Evolutionary conservation across 1,139 yeast species (phyloP).

Genomic region (Taiozyma sp.): DNA sequence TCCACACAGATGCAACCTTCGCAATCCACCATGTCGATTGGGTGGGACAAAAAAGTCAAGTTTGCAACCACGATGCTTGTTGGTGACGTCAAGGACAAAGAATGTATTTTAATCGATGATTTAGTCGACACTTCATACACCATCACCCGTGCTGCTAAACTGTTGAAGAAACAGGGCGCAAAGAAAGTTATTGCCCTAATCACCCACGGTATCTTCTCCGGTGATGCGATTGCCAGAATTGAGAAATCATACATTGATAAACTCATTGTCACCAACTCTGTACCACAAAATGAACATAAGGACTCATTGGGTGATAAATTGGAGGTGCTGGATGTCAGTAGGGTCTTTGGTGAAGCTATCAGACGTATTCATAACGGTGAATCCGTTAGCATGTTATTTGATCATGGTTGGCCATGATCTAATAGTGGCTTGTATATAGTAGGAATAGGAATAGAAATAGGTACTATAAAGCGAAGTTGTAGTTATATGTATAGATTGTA

Average conservation of each 20-base stretch:
- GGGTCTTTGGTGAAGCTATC: slow-evolving; percentile 89
- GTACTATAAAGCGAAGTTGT: too few relatives aligned
- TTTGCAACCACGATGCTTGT: slow-evolving; percentile 83
- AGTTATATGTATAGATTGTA: too few relatives aligned
- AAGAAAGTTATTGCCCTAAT: slow-evolving; percentile 78
- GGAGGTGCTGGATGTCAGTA: slow-evolving; percentile 82
- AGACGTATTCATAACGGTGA: slow-evolving; percentile 97
- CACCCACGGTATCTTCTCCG: slow-evolving; percentile 91
- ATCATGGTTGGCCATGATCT: slow-evolving; percentile 57
- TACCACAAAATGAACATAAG: slow-evolving; percentile 67
- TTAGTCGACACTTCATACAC: slow-evolving; percentile 93
- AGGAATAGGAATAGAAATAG: too few relatives aligned
- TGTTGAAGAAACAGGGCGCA: slow-evolving; percentile 92
- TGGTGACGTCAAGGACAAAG: slow-evolving; percentile 82
- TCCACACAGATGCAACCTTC: background rate
- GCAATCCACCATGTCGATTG: slow-evolving; percentile 3
- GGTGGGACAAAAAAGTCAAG: slow-evolving; percentile 27
- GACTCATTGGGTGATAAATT: slow-evolving; percentile 51
- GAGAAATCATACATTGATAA: slow-evolving; percentile 70
- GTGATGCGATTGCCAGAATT: slow-evolving; percentile 79
- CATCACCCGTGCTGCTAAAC: slow-evolving; percentile 83
- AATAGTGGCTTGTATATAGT: background rate
- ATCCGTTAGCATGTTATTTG: slow-evolving; percentile 88
- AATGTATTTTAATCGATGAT: slow-evolving; percentile 87
- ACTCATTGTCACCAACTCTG: slow-evolving; percentile 86